These are phyloP conservation scores for Phyllosticta citrichinensis DNA, from an alignment of 2,329 filamentous ascomycete genomes.

Conservation along the genomic window DNA sequence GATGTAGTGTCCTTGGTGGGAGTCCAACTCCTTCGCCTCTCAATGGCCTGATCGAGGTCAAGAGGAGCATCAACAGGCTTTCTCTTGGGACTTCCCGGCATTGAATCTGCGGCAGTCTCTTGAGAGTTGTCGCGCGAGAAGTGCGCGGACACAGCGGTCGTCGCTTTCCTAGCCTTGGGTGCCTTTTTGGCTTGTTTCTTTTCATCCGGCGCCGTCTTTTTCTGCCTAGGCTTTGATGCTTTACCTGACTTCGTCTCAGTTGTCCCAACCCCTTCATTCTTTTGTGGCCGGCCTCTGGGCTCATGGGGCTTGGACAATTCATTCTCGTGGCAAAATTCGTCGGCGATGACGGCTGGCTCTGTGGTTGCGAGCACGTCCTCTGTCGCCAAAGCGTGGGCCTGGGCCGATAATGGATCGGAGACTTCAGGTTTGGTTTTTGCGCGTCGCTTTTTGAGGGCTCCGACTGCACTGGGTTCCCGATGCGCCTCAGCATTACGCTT, in stretches of 20 bases:
- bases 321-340: not conserved
- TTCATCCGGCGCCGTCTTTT: not conserved
- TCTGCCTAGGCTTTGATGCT: slow-evolving; percentile 8
- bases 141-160: not conserved
- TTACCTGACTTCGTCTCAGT: not conserved
- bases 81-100: slow-evolving; percentile 7
- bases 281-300: not conserved
- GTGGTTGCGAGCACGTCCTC: not conserved
- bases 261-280: not conserved
- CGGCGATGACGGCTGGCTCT: not conserved
- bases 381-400: not conserved
- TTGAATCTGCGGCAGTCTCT: slow-evolving; percentile 1
- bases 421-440: not conserved
- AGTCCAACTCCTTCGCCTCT: slow-evolving; percentile 27
- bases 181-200: not conserved
- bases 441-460: not conserved
- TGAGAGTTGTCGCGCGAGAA: not conserved
- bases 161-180: not conserved
- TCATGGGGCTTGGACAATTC: not conserved
- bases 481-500: not conserved
- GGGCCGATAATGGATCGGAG: not conserved
- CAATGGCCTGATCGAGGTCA: slow-evolving; percentile 21
- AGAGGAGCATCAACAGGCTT: slow-evolving; percentile 12
- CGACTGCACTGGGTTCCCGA: not conserved
- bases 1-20: slow-evolving; percentile 21